phyloP scores from a whole-genome alignment of 257 asterid genomes.

The Penstemon davidsonii region DNA sequence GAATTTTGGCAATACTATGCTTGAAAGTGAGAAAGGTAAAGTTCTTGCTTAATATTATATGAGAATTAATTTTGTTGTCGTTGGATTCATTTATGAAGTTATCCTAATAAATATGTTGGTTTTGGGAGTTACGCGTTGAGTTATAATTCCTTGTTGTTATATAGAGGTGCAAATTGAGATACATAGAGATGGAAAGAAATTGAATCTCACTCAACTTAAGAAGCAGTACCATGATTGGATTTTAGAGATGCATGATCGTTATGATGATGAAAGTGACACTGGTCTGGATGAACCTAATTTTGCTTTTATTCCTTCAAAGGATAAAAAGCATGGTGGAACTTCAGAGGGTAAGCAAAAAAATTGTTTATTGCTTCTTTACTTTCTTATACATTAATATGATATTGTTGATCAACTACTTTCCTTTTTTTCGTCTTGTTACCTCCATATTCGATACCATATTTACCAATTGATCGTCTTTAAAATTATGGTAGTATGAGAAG shows the following conservation, averaged over 20 bases:
- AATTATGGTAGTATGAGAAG: not conserved
- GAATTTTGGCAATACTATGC: constrained; percentile 52
- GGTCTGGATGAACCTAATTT: constrained; percentile 54
- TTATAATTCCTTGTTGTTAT: constrained; percentile 1
- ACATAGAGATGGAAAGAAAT: constrained; percentile 42
- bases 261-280: constrained; percentile 52
- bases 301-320: constrained; percentile 39
- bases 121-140: constrained; percentile 2
- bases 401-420: too few species aligned
- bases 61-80: not conserved
- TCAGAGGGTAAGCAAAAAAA: constrained; percentile 52
- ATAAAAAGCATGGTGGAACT: constrained; percentile 46
- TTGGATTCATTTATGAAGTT: not conserved
- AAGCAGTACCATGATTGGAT: constrained; percentile 63
- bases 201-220: constrained; percentile 52
- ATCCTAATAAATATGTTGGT: not conserved
- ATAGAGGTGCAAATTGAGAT: constrained; percentile 51
- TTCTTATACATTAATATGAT: not conserved
- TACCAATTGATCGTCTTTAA: not conserved
- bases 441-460: not conserved
- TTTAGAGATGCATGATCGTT: constrained; percentile 52
- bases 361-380: not conserved
- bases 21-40: constrained; percentile 48
- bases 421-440: not conserved
- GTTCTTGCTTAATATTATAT: constrained; percentile 8